Evolutionary conservation across 768 basidiomycete species (phyloP), one percentile per base, ranked within the genome.

Genomic region (Boletus rufocinnamomeus): DNA sequence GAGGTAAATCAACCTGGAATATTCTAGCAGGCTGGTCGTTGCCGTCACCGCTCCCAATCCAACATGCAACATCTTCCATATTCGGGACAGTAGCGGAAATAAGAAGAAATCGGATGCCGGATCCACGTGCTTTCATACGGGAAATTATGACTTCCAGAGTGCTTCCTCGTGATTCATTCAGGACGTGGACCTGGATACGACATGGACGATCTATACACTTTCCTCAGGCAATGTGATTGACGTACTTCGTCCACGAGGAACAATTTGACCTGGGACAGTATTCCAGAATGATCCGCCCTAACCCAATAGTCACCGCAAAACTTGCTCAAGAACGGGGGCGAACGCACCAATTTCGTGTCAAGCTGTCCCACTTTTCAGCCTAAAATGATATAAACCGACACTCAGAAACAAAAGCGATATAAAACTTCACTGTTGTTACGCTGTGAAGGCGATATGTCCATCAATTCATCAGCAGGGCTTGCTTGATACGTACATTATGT

Each of bases 291-390:
- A 52, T 84, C 84, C 52, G 76, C 73, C 85, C 88, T 87, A 52
- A 38, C 52, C 9, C 4, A 63, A 40, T 19, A 21, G 54, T 68
- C 35, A 54, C 53, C 8, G 43, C 50, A 48, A 60, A 27, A 13
- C 45, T 49, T 40, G 21, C 32, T 27, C 27, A 28, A 28, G 32
- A n/a, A 57, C 8, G 10, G 54, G 8, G 47, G 3, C 1, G 13
- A n/a, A 54, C 74, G 86, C 87, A 91, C 93, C 90, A 95, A 65
- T 86, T 89, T 45, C 96, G 80, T 7, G 95, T 98, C 56, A 99
- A 74, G 50, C 91, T 90, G 64, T 98, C 96, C 89, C 93, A 95
- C 74, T 99, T 99, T 74, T 99, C 96, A 2, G 91, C 92, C 89
- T 94, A 64, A 49, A 25, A 58, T 52, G 25, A 50, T 21, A 38